Evolutionary conservation across 2,329 filamentous ascomycete species (phyloP).

Genomic region (Cercospora citrullina): DNA sequence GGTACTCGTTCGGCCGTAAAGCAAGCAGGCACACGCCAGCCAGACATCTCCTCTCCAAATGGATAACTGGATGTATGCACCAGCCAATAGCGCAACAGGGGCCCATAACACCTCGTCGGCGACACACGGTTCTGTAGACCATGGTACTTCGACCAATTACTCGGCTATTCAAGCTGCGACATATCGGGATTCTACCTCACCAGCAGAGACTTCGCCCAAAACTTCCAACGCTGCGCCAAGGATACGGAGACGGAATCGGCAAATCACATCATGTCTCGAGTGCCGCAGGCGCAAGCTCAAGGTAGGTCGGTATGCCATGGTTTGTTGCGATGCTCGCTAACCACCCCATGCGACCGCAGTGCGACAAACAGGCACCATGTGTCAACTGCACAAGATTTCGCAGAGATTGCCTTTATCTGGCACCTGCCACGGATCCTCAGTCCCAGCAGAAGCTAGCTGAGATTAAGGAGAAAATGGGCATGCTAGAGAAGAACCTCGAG

Average conservation of each 20-base stretch:
- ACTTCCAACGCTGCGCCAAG: constrained; percentile 6
- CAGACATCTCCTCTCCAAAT: constrained; percentile 9
- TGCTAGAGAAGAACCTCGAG: constrained; percentile 68
- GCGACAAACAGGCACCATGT: constrained; percentile 71
- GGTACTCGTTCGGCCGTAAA: constrained; percentile 15
- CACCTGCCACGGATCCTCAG: constrained; percentile 66
- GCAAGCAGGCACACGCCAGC: neutral
- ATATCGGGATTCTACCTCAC: constrained; percentile 16
- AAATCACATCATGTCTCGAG: constrained; percentile 69
- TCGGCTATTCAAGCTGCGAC: constrained; percentile 20
- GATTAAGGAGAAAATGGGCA: constrained; percentile 76
- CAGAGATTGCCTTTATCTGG: constrained; percentile 63
- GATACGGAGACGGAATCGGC: constrained; percentile 40
- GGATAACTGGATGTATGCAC: constrained; percentile 25
- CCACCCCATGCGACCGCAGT: constrained; percentile 40
- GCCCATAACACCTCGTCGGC: neutral
- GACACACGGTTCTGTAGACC: neutral
- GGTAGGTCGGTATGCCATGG: neutral
- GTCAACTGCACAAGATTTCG: constrained; percentile 60
- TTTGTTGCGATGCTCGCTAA: neutral
- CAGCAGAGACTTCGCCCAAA: neutral
- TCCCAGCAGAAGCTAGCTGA: constrained; percentile 70
- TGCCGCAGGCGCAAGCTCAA: constrained; percentile 75
- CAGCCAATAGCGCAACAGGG: neutral
- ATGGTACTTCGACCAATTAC: constrained; percentile 6